Percentiles rank a stretch among this genome's conserved stretches.
Evolutionary conservation across 805 yeast species (phyloP).

Genomic region (Wickerhamomyces sydowiorum): DNA sequence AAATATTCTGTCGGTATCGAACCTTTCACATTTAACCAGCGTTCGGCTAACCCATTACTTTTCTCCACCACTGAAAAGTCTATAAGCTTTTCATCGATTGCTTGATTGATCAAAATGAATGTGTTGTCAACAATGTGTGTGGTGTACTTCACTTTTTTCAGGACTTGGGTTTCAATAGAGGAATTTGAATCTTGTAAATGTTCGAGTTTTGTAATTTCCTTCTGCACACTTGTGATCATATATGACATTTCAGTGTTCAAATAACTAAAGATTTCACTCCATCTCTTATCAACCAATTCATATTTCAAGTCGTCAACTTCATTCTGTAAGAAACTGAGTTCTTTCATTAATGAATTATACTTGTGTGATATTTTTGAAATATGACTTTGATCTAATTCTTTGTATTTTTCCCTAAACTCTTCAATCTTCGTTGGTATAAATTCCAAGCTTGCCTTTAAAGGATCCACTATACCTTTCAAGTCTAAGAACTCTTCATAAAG

Average conservation of each 20-base stretch:
- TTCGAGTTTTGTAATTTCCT: conserved; percentile 18
- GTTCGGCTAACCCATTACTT: conserved; percentile 30
- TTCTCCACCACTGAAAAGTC: conserved; percentile 29
- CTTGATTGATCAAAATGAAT: conserved; percentile 31
- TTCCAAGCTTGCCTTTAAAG: conserved; percentile 45
- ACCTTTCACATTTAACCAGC: conserved; percentile 24
- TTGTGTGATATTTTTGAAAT: conserved; percentile 28
- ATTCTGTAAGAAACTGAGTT: conserved; percentile 34
- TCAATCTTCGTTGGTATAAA: conserved; percentile 46
- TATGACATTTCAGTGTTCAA: conserved; percentile 36
- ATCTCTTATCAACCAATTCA: conserved; percentile 46
- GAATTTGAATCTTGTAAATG: conserved; percentile 16
- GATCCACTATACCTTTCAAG: conserved; percentile 38
- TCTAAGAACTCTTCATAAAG: conserved; percentile 36
- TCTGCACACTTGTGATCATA: conserved; percentile 22
- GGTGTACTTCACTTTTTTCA: conserved; percentile 28
- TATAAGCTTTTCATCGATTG: conserved; percentile 35
- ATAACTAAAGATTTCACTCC: conserved; percentile 48
- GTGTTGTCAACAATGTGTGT: conserved; percentile 35
- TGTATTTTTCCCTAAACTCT: conserved; percentile 30
- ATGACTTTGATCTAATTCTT: conserved; percentile 12
- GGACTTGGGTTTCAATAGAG: conserved; percentile 20
- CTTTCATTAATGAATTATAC: conserved; percentile 33
- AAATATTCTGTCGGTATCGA: conserved; percentile 18
- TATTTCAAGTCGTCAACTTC: conserved; percentile 37